Base-by-base conservation (phyloP, 345 rosid species). In the Geranium brycei region DNA sequence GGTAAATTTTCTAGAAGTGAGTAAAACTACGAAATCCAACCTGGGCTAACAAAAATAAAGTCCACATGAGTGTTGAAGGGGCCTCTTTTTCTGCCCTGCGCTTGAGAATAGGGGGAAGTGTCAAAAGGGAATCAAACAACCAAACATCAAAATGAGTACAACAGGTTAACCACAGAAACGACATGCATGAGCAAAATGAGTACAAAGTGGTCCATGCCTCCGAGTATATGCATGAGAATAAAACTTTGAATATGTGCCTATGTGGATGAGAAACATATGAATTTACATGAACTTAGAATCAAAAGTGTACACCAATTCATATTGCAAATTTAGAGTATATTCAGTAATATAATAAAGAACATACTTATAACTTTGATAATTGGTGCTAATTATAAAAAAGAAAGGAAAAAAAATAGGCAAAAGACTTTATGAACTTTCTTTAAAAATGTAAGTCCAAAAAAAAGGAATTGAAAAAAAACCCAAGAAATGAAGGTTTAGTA, bases 21-120 rank as follows among this genome's bases (percentile, higher is more conserved):
- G 53, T 3, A 47, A 47, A 8, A 47, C 14, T 47, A 47, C 58
- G 28, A 64, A 38, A 61, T 17, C 66, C 68, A 58, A 95, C 99
- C 99, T 95, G 97, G 61, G 99, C 97, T 83, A 87, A 73, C 78
- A 91, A 87, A 81, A 87, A 91, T 72, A 95, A 77, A 66, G 69
- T 85, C 97, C 97, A 95, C 83, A 95, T 63, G 51, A 91, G 88
- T 7, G 99, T 88, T 7, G 99, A 87, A 47, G 97, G 97, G 60
- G 95, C 91, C 76, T 91, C 99, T 71, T 82, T 87, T 63, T 81
- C 96, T 70, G 66, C 81, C 83, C 99, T 95, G 96, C 66, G 67
- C 47, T 62, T 64, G 68, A 31, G 38, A 65, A 35, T 58, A 57
- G 23, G 57, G 69, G 32, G 19, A 59, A 15, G 63, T 23, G 2